Conservation (phyloP, 495 filamentous ascomycete species). For the Annulohypoxylon bovei region DNA sequence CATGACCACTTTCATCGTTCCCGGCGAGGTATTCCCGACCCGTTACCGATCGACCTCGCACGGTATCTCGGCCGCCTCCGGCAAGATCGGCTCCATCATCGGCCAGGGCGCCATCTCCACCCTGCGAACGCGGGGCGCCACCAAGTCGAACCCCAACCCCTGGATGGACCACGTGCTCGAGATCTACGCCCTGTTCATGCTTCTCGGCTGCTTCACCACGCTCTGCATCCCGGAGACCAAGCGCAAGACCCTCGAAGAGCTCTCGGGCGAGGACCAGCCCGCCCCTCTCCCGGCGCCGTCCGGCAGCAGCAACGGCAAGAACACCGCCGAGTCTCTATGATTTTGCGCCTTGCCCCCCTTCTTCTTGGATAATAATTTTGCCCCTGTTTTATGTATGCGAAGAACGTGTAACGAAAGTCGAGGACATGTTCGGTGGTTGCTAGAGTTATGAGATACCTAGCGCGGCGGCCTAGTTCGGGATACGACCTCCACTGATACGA, state of each 20-base stretch:
- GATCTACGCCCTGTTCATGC: constrained; percentile 85
- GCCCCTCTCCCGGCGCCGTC: constrained; percentile 8
- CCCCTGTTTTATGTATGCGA: background rate
- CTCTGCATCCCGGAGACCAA: constrained; percentile 80
- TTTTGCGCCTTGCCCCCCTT: background rate
- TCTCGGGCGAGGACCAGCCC: constrained; percentile 60
- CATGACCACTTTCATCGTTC: constrained; percentile 90
- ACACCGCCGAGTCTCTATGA: constrained; percentile 41
- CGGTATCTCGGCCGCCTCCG: constrained; percentile 84
- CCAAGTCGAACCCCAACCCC: constrained; percentile 57
- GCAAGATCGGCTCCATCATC: constrained; percentile 84
- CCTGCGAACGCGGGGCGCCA: constrained; percentile 58
- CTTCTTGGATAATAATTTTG: constrained; percentile 5
- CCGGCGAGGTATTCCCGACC: constrained; percentile 90
- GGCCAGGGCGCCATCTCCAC: constrained; percentile 64
- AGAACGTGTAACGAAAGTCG: constrained; percentile 12
- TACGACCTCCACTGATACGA: constrained; percentile 13
- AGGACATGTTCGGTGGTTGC: background rate
- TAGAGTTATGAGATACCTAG: background rate
- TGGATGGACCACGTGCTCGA: constrained; percentile 85
- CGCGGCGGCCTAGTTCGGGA: background rate
- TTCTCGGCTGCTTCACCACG: constrained; percentile 72
- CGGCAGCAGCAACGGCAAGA: constrained; percentile 14
- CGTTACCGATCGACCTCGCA: constrained; percentile 85
- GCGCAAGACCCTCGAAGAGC: constrained; percentile 71